phyloP scores from a whole-genome alignment of 176 grass and related monocot genomes.

The Phoenix dactylifera region DNA sequence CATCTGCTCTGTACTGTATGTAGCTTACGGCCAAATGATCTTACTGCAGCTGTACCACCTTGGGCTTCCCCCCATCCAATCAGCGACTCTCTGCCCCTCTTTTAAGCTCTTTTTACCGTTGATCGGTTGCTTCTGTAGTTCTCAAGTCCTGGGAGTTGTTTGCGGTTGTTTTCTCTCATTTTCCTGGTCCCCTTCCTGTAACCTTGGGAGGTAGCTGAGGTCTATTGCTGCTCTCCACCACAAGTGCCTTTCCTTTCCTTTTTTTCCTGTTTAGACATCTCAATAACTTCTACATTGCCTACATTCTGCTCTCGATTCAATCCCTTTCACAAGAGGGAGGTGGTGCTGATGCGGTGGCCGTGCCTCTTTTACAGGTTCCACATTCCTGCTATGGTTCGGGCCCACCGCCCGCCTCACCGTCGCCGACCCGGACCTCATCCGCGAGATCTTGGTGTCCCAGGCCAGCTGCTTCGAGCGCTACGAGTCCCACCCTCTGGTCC shows the following conservation, averaged over 20 bases:
- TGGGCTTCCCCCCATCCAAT: not conserved
- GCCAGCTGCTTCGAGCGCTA: constrained; percentile 74
- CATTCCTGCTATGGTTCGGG: constrained; percentile 81
- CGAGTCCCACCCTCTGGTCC: constrained; percentile 69
- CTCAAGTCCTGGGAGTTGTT: not conserved
- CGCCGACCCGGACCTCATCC: constrained; percentile 71
- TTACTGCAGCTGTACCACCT: constrained; percentile 4
- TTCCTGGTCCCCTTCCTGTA: constrained; percentile 52
- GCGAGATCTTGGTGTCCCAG: constrained; percentile 60
- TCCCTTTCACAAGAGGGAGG: constrained; percentile 26
- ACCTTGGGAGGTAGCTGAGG: constrained; percentile 34
- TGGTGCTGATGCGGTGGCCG: constrained; percentile 31
- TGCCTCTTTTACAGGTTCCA: constrained; percentile 34
- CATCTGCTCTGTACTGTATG: too few relatives aligned
- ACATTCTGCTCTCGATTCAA: too few relatives aligned
- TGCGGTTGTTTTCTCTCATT: constrained; percentile 44
- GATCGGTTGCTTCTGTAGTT: not conserved
- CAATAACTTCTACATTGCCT: too few relatives aligned
- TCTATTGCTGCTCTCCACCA: constrained; percentile 16
- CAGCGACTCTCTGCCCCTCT: not conserved
- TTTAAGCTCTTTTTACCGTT: constrained; percentile 4
- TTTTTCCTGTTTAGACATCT: not conserved
- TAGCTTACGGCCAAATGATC: not conserved
- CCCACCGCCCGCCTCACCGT: constrained; percentile 66
- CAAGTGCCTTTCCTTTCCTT: constrained; percentile 1